Base-by-base conservation (phyloP, 148 eudicot genomes). In the Dianthus caryophyllus region DNA sequence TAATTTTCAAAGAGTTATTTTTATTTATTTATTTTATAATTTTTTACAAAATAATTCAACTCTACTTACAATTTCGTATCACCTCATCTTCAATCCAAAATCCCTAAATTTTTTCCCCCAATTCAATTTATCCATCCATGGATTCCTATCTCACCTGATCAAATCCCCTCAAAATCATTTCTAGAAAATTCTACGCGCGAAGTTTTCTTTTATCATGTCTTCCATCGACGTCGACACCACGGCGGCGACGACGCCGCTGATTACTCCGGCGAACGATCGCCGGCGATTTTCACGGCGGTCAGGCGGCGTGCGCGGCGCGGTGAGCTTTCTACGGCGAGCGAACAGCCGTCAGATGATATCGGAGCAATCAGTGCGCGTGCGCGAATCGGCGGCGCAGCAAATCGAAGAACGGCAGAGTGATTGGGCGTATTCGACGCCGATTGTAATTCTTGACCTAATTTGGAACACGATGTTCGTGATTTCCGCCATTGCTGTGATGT, bases 401-500 rank as follows among this genome's bases (percentile, higher is more conserved):
- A 71, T 71, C 2, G 74, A 71, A 22, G 74, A 61, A 16, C 74
- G 67, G 1, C 74, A 71, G 13, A 49, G 60, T 22, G 60, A 33
- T 13, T 71, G 67, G 74, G 74, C 74, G 17, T 71, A 72, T 21
- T 72, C 63, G 1, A 72, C 69, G 5, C 69, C 69, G 47, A 43
- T 72, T 9, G 69, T 64, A 21, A 50, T 55, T 7, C 69, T 72
- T 44, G 69, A 72, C 65, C 29, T 72, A 24, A 25, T 72, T n/a
- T 72, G 75, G 75, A 72, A 72, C 47, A 54, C 62, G 53, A 20
- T 53, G 22, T 53, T 72, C 14, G 69, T 72, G 39, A 0, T 55
- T 21, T 60, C 49, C 21, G 39, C 63, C 14, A 44, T 72, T 27
- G 54, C 55, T 39, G 41, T 72, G 44, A 14, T 64, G 15, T 6